Base-by-base conservation (phyloP, 768 basidiomycete species). In the Leccinum sublutescens region DNA sequence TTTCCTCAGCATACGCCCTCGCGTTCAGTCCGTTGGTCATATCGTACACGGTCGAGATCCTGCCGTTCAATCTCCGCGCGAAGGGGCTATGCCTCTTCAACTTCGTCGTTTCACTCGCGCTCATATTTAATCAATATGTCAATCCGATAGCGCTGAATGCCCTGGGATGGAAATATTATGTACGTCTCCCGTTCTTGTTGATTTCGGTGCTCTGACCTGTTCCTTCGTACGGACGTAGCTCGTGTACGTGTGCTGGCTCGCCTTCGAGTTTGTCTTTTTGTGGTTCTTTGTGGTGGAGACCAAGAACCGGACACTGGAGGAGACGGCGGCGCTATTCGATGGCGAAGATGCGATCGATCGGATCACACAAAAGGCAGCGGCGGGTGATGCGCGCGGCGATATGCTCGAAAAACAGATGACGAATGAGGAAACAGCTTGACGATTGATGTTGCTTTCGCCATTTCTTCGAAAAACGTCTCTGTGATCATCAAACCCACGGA, bases 81-180 rank as follows among this genome's bases (percentile, higher is more conserved):
- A 90, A 86, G 66, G 91, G 91, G 0, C 87, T 90, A 61, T 85
- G 89, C 7, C 68, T 89, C 36, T 89, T 91, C 86, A 88, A 86
- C 69, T 73, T 89, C 53, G 77, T 78, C 5, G 77, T 89, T 29
- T 85, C 82, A 66, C 75, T 88, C 38, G 83, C 87, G 2, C 76
- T 89, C 27, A 86, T 89, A 3, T 87, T 93, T 73, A 93, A 89
- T 65, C 87, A 88, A 67, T 88, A 90, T 55, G 82, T 90, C 51
- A 92, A 92, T 64, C 89, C 91, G 7, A 84, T 86, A 77, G 91
- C 90, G 1, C 74, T 93, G 23, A 74, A 77, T 5, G 68, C 69
- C 0, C 63, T 84, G 5, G 76, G 76, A 9, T 85, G 84, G 83
- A 78, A 79, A 75, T 84, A 85, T 58, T 74, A 58, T 36, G 62